These are phyloP conservation scores for Mortierella claussenii DNA, from an alignment of 192 early-diverging fungal species.

Conservation along the genomic window DNA sequence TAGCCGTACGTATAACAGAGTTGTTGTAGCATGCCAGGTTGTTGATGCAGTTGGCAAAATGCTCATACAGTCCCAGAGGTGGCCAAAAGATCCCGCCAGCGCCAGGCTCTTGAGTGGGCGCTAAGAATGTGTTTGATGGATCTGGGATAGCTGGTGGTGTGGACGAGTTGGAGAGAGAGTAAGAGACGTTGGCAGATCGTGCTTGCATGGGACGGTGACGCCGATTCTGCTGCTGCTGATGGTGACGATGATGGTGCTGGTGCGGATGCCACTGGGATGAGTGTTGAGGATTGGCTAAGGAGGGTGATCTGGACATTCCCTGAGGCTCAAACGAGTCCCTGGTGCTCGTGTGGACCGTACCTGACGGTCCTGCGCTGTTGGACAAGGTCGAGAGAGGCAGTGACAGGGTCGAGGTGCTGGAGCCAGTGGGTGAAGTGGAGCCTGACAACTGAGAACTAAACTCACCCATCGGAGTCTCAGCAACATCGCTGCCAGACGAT, in stretches of 20 bases:
- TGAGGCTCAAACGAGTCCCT: slow-evolving; percentile 13
- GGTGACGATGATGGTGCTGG: slow-evolving; percentile 10
- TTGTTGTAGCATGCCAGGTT: slow-evolving; percentile 55
- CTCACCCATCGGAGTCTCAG: not conserved
- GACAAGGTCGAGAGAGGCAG: slow-evolving; percentile 33
- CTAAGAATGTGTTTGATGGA: not conserved
- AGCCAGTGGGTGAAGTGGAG: slow-evolving; percentile 24
- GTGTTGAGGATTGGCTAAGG: not conserved
- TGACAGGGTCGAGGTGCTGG: slow-evolving; percentile 33
- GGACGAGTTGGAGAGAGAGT: slow-evolving; percentile 15
- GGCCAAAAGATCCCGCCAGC: slow-evolving; percentile 31
- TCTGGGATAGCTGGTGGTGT: slow-evolving; percentile 29
- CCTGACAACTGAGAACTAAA: slow-evolving; percentile 5
- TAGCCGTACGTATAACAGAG: slow-evolving; percentile 47
- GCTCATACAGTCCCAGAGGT: slow-evolving; percentile 42
- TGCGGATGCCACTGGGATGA: not conserved
- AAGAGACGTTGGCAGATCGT: slow-evolving; percentile 1
- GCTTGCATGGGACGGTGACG: slow-evolving; percentile 18
- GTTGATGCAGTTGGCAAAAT: slow-evolving; percentile 56
- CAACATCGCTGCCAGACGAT: slow-evolving; percentile 16
- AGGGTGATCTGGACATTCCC: slow-evolving; percentile 1
- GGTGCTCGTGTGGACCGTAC: not conserved
- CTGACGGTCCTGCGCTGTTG: not conserved
- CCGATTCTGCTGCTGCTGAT: slow-evolving; percentile 12
- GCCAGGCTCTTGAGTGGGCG: slow-evolving; percentile 8